A percentile compares a stretch with the other conserved stretches of the same genome.
Conservation (phyloP, 78 protist species). For the Dictyostelium intermedium region DNA sequence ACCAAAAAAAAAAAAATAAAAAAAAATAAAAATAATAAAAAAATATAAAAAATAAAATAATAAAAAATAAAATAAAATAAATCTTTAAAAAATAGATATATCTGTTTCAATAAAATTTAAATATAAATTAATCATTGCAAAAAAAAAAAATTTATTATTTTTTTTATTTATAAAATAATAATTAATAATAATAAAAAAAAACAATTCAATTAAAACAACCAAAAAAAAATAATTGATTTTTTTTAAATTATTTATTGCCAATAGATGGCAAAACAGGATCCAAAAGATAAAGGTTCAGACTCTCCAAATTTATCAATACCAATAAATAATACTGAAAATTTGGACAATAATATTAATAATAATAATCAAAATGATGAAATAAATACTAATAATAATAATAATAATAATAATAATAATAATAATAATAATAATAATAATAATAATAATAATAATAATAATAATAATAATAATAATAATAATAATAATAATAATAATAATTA, state of each 20-base stretch:
- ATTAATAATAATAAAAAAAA: background rate
- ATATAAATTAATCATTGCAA: too few relatives aligned
- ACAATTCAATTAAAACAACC: background rate
- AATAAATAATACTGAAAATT: background rate
- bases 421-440: slow-evolving; percentile 54
- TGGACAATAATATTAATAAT: background rate
- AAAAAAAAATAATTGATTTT: background rate
- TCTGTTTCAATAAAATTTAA: too few relatives aligned
- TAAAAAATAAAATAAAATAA: too few relatives aligned
- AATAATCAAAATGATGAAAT: too few relatives aligned
- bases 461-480: slow-evolving; percentile 37
- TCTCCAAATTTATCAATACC: slow-evolving; percentile 16
- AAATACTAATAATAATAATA: background rate
- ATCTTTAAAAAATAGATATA: too few relatives aligned
- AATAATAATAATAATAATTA: background rate
- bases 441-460: slow-evolving; percentile 24
- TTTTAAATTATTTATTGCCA: background rate
- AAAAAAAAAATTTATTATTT: too few relatives aligned
- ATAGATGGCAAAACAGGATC: slow-evolving; percentile 16
- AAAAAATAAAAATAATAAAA: too few relatives aligned
- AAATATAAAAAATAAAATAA: too few relatives aligned
- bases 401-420: slow-evolving; percentile 28
- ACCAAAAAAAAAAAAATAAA: too few relatives aligned
- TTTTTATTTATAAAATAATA: too few relatives aligned
- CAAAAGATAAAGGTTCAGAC: background rate